Evolutionary conservation across 192 early-diverging fungal genomes (phyloP), one percentile per base, ranked within the genome.

Genomic region (Coemansia sp.): DNA sequence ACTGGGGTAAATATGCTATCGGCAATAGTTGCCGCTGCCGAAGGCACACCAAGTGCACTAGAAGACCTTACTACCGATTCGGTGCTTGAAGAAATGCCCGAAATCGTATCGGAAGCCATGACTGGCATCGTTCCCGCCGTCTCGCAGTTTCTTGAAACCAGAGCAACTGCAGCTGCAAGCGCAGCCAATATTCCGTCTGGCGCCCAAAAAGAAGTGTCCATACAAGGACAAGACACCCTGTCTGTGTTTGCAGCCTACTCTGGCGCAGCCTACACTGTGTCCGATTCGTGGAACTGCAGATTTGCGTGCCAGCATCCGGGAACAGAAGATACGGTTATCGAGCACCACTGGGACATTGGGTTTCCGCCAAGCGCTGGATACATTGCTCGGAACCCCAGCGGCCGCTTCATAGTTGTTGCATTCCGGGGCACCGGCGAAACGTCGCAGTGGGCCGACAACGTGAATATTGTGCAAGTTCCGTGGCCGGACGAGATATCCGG

Each of bases 401-500:
- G 54, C 5, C 30, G 53, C 3, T 19, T 66, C 22, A 51, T 81
- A 8, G 54, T 71, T 10, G 63, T 74, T 24, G 67, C 69, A 4
- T 76, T 74, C 64, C 73, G 66, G 31, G 80, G 80, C 19, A 82
- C 80, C 12, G 53, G 65, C 5, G 58, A 70, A 44, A 6, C 22
- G 8, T 25, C 61, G 1, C 74, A 77, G 47, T 74, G 65, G 73
- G 24, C 58, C 4, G 71, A 81, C 4, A 78, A 68, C 24, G 19
- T 73, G 9, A 54, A 73, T 24, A 25, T 74, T 31, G 52, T 10
- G 5, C 56, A 71, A 29, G 51, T 45, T 6, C 44, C 54, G 1
- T 82, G 71, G 68, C 74, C 75, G 18, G 32, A 56, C 0, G 43
- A 32, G 1, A 54, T 75, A 16, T 33, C 52, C 11, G 64, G 56